Evolutionary conservation across 2,329 filamentous ascomycete species (phyloP).

Genomic region (Leptographium flavum): DNA sequence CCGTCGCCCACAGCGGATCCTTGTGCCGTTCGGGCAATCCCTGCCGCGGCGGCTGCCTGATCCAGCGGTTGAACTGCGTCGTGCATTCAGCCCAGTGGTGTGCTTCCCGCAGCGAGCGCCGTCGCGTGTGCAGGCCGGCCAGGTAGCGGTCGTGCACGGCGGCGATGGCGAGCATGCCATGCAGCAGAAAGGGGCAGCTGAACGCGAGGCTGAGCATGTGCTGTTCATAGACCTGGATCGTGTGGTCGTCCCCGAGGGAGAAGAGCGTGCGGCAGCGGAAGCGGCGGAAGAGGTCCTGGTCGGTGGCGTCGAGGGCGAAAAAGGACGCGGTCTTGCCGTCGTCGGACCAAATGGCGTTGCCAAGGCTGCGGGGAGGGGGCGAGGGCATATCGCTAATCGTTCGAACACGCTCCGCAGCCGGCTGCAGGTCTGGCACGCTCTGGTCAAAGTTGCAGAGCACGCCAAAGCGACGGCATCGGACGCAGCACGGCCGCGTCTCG

Average conservation of each 20-base stretch:
- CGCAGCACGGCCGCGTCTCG: slow-evolving; percentile 28
- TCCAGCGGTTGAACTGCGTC: slow-evolving; percentile 21
- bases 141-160: slow-evolving; percentile 24
- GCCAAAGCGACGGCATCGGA: slow-evolving; percentile 26
- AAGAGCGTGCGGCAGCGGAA: slow-evolving; percentile 3
- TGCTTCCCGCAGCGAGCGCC: slow-evolving; percentile 22
- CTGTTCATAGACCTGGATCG: slow-evolving; percentile 10
- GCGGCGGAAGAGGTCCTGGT: slow-evolving; percentile 2
- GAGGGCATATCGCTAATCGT: not conserved
- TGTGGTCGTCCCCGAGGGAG: not conserved
- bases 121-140: slow-evolving; percentile 11
- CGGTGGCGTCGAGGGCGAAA: slow-evolving; percentile 1
- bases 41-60: slow-evolving; percentile 17
- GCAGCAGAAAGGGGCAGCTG: slow-evolving; percentile 27
- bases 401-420: slow-evolving; percentile 15
- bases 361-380: not conserved
- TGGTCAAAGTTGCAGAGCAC: slow-evolving; percentile 28
- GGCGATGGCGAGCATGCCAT: slow-evolving; percentile 28
- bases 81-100: slow-evolving; percentile 29
- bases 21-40: slow-evolving; percentile 21
- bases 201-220: slow-evolving; percentile 22
- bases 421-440: slow-evolving; percentile 23
- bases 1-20: slow-evolving; percentile 32
- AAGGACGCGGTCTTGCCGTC: slow-evolving; percentile 8
- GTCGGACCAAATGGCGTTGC: slow-evolving; percentile 19